phyloP scores from a whole-genome alignment of 2,329 filamentous ascomycete genomes.

The Bimuria novae-zelandiae region DNA sequence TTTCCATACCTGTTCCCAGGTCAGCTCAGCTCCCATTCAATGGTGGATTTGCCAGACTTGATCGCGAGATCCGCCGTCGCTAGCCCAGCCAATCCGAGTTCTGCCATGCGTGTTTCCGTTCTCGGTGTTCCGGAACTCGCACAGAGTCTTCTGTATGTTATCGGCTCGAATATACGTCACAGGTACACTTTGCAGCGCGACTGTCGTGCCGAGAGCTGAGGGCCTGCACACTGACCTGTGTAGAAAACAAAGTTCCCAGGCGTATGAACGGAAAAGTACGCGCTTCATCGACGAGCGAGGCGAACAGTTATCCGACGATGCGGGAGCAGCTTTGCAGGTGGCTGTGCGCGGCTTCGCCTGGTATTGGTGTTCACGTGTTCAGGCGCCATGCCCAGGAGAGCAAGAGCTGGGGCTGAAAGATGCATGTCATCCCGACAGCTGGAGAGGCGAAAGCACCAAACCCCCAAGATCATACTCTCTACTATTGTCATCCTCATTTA shows the following conservation, averaged over 20 bases:
- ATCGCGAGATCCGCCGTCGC: background rate
- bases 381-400: too few species aligned
- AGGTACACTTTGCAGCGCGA: too few species aligned
- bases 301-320: too few species aligned
- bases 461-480: background rate
- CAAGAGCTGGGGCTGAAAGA: background rate
- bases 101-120: background rate
- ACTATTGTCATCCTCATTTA: too few species aligned
- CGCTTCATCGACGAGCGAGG: too few species aligned
- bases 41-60: background rate
- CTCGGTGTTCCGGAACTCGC: background rate
- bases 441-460: too few species aligned
- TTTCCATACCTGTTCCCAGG: slow-evolving; percentile 7
- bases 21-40: background rate
- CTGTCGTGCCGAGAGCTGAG: too few species aligned
- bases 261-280: too few species aligned
- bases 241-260: too few species aligned
- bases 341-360: background rate
- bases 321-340: background rate
- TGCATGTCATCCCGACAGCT: background rate
- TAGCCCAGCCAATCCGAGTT: background rate
- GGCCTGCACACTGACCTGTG: too few species aligned
- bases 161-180: too few species aligned
- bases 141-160: too few species aligned
- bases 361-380: background rate